A percentile compares a stretch with the other conserved stretches of the same genome.
Conservation (phyloP, 2,329 filamentous ascomycete species). For the Bipolaris sorokiniana region DNA sequence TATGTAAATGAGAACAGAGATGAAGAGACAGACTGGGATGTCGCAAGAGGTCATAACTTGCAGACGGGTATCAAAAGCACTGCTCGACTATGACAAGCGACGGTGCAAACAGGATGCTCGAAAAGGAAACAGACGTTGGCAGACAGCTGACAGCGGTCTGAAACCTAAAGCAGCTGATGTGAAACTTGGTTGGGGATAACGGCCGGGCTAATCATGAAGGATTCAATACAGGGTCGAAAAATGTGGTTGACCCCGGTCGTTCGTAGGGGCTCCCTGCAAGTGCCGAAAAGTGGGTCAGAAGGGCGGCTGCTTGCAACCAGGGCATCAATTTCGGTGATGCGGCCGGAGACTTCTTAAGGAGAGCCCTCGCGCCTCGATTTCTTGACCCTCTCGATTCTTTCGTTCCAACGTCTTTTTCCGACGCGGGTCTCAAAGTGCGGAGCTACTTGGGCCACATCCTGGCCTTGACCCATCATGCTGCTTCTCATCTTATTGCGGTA, state of each 20-base stretch:
- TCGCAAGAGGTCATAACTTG: conserved; percentile 28
- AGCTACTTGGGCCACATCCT: conserved; percentile 74
- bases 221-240: conserved; percentile 34
- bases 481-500: conserved; percentile 91
- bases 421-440: conserved; percentile 88
- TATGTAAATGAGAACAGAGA: conserved; percentile 7
- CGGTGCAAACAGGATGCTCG: conserved; percentile 1
- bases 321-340: conserved; percentile 32
- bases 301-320: conserved; percentile 37
- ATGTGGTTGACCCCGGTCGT: conserved; percentile 38
- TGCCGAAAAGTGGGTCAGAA: conserved; percentile 39
- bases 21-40: conserved; percentile 10
- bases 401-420: conserved; percentile 72
- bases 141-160: conserved; percentile 22
- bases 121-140: conserved; percentile 13
- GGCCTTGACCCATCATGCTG: conserved; percentile 78
- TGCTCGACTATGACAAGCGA: conserved; percentile 3
- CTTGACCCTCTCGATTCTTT: conserved; percentile 54
- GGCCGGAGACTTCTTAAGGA: conserved; percentile 43
- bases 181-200: conserved; percentile 31
- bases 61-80: conserved; percentile 24
- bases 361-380: conserved; percentile 48
- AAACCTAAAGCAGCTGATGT: conserved; percentile 31
- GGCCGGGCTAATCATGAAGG: conserved; percentile 26
- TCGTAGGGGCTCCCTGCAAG: conserved; percentile 44